A percentile compares a stretch with the other conserved stretches of the same genome.
Conservation (phyloP, 1,284 basidiomycete species). For the Ustilago shanxiensis region DNA sequence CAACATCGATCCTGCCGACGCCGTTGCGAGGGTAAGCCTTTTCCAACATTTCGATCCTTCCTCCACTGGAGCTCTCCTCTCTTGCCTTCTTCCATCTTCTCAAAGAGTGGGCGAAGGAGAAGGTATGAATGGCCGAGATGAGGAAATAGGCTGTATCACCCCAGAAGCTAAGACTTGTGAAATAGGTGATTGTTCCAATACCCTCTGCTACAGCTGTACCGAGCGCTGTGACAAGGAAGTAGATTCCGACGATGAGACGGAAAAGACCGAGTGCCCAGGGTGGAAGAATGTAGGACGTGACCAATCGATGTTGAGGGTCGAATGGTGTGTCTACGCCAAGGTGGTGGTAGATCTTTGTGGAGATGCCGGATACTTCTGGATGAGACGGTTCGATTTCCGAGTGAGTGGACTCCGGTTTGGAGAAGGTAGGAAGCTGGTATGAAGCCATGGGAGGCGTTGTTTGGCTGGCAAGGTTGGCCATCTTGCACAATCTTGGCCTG, state of each 20-base stretch:
- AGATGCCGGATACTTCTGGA: slow-evolving; percentile 34
- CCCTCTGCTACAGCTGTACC: slow-evolving; percentile 69
- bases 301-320: slow-evolving; percentile 74
- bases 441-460: slow-evolving; percentile 25
- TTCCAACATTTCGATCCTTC: slow-evolving; percentile 37
- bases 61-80: not conserved
- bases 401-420: not conserved
- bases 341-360: slow-evolving; percentile 54
- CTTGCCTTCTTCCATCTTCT: slow-evolving; percentile 29
- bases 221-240: slow-evolving; percentile 74
- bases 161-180: slow-evolving; percentile 44
- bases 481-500: slow-evolving; percentile 4
- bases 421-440: not conserved
- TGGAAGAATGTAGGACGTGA: slow-evolving; percentile 76
- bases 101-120: slow-evolving; percentile 23
- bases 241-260: slow-evolving; percentile 74
- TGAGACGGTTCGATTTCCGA: not conserved
- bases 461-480: slow-evolving; percentile 36
- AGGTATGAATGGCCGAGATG: slow-evolving; percentile 44
- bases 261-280: slow-evolving; percentile 73
- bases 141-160: slow-evolving; percentile 46
- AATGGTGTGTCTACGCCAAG: slow-evolving; percentile 72
- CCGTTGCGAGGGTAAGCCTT: slow-evolving; percentile 42
- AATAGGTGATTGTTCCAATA: slow-evolving; percentile 49
- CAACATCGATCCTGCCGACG: slow-evolving; percentile 28